Base-by-base conservation (phyloP, 257 asterid species). In the Nicotiana attenuata region DNA sequence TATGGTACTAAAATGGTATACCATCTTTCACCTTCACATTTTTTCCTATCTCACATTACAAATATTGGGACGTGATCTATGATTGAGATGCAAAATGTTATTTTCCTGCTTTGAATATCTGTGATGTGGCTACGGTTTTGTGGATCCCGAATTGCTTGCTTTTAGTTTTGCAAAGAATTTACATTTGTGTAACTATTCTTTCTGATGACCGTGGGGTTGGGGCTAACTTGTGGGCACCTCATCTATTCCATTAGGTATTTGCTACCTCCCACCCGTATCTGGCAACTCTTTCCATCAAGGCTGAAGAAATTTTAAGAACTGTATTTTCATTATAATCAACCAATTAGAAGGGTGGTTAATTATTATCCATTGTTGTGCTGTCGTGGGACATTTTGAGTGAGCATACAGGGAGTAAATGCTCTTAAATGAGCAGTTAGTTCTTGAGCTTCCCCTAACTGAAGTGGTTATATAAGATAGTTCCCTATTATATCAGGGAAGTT, bases 1-100 rank as follows among this genome's bases (percentile, higher is more conserved):
- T 95, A 95, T 87, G 99, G 98, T 64, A 95, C 98, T 64, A 95
- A 91, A 81, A 95, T 95, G 99, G 98, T 94, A 84, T 47, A 13
- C 17, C 33, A 5, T 5, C 22, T 75, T 31, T 31, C 75, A 66
- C 15, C 75, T 31, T 31, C 56, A 10, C 55, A 53, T 15, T 53
- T 53, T 41, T 41, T 41, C 13, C 50, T 41, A 41, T 41, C 50
- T 41, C 50, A 41, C 13, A 41, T 2, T 41, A 41, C 50, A 41
- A 41, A 41, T 41, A 8, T 41, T 60, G 20, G 53, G 75, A 17
- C 13, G 50, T 68, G 55, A 68, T 68, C 77, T 17, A 68, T 41
- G 50, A 9, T 41, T 41, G 50, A 9, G 50, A 41, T 68, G 28
- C 41, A 4, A 38, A 60, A 78, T 78, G 57, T 22, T 20, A 78